A percentile compares a stretch with the other conserved stretches of the same genome.
Conservation (phyloP, 176 grass and related monocot genomes). For the Poa annua region DNA sequence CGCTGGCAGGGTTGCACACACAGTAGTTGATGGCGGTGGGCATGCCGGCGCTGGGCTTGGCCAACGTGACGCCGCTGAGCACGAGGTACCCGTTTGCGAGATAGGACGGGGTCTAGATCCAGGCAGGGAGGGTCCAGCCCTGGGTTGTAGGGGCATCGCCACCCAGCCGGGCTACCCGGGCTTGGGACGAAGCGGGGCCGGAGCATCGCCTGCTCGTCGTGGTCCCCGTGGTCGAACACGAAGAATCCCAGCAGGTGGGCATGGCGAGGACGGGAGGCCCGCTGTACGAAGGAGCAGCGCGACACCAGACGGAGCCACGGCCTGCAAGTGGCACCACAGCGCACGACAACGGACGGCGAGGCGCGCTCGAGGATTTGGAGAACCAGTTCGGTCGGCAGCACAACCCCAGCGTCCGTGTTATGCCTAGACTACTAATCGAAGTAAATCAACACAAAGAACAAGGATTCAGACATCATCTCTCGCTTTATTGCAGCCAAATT, state of each 20-base stretch:
- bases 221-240: neutral
- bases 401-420: neutral
- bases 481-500: too few species aligned
- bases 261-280: neutral
- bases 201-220: neutral
- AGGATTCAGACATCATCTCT: too few species aligned
- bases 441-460: too few species aligned
- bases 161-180: neutral
- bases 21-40: slow-evolving; percentile 17
- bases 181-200: neutral
- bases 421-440: too few species aligned
- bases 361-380: neutral
- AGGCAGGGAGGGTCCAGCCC: neutral
- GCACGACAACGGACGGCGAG: neutral
- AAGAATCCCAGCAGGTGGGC: slow-evolving; percentile 3
- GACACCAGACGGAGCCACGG: neutral
- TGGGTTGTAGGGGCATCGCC: neutral
- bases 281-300: neutral
- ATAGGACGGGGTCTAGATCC: neutral
- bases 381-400: neutral
- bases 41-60: neutral
- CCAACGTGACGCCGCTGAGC: neutral
- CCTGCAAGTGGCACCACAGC: neutral
- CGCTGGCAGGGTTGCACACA: neutral
- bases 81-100: neutral